Conservation (phyloP, 441 rosid genomes). For the Mallotus repandus region DNA sequence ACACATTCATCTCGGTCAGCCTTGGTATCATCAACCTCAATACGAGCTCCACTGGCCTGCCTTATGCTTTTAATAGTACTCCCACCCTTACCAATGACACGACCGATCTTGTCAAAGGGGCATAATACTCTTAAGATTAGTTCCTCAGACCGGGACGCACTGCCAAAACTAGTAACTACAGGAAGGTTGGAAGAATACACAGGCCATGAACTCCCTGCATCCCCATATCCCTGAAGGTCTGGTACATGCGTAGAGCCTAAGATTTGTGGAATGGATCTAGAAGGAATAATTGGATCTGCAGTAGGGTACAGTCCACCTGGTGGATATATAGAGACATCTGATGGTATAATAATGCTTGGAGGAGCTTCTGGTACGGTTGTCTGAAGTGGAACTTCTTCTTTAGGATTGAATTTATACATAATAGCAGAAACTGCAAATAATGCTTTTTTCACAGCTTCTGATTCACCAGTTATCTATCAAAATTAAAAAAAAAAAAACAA, state of each 20-base stretch:
- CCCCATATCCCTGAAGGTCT: slow-evolving; percentile 70
- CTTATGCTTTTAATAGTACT: slow-evolving; percentile 84
- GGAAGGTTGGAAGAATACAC: slow-evolving; percentile 73
- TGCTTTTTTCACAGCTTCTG: slow-evolving; percentile 81
- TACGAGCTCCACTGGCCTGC: slow-evolving; percentile 81
- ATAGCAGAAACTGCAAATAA: slow-evolving; percentile 81
- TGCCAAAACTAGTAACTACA: slow-evolving; percentile 53
- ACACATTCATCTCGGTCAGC: slow-evolving; percentile 66
- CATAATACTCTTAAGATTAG: slow-evolving; percentile 67
- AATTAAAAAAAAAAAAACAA: background rate
- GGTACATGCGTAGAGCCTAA: slow-evolving; percentile 61
- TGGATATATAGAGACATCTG: slow-evolving; percentile 80
- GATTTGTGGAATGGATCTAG: slow-evolving; percentile 63
- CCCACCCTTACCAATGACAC: slow-evolving; percentile 97
- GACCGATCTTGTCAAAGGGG: slow-evolving; percentile 81
- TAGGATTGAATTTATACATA: slow-evolving; percentile 82
- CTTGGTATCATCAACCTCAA: slow-evolving; percentile 83
- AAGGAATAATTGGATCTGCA: slow-evolving; percentile 55
- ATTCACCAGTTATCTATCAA: slow-evolving; percentile 72
- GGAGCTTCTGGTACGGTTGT: slow-evolving; percentile 65
- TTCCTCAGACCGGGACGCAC: slow-evolving; percentile 62
- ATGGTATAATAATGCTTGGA: slow-evolving; percentile 81
- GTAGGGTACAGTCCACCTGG: slow-evolving; percentile 66
- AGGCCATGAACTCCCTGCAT: slow-evolving; percentile 66
- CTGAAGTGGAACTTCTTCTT: slow-evolving; percentile 86